Evolutionary conservation across 2,329 filamentous ascomycete species (phyloP).

Genomic region (Aspergillus piperis): DNA sequence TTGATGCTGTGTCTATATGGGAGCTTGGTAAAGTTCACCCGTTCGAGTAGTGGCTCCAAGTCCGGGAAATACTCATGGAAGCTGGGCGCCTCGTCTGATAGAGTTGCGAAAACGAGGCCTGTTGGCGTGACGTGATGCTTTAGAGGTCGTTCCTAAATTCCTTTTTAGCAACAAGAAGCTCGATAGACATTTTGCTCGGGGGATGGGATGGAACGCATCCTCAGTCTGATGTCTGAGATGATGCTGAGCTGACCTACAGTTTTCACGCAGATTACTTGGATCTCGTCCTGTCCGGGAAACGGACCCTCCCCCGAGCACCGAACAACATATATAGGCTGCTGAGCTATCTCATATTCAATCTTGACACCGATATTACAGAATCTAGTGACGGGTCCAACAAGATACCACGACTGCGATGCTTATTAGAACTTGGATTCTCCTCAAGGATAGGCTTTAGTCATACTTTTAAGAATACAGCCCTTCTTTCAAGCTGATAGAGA

Average conservation of each 20-base stretch:
- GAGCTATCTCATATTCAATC: conserved; percentile 54
- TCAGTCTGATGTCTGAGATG: no score
- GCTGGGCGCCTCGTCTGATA: conserved; percentile 49
- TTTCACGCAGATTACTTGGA: conserved; percentile 41
- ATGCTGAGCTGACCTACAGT: conserved; percentile 29
- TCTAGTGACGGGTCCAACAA: conserved; percentile 55
- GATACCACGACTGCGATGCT: conserved; percentile 51
- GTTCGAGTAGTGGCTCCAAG: conserved; percentile 50
- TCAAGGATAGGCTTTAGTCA: background rate
- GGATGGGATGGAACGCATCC: no score
- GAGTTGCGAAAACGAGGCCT: conserved; percentile 55
- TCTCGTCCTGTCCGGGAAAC: conserved; percentile 35
- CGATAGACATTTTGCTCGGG: background rate
- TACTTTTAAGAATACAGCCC: conserved; percentile 54
- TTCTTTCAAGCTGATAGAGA: conserved; percentile 53
- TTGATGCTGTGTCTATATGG: conserved; percentile 55
- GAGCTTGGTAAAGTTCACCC: conserved; percentile 57
- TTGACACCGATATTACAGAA: conserved; percentile 46
- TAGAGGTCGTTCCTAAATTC: conserved; percentile 26
- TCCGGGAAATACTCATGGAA: conserved; percentile 59
- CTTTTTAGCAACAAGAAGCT: background rate
- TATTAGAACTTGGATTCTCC: no score
- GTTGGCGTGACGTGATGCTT: conserved; percentile 50
- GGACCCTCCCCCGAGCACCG: conserved; percentile 34
- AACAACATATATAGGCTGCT: conserved; percentile 45